Evolutionary conservation across 2,329 filamentous ascomycete genomes (phyloP), one percentile per base, ranked within the genome.

Genomic region (Trichocomaceae sp.): DNA sequence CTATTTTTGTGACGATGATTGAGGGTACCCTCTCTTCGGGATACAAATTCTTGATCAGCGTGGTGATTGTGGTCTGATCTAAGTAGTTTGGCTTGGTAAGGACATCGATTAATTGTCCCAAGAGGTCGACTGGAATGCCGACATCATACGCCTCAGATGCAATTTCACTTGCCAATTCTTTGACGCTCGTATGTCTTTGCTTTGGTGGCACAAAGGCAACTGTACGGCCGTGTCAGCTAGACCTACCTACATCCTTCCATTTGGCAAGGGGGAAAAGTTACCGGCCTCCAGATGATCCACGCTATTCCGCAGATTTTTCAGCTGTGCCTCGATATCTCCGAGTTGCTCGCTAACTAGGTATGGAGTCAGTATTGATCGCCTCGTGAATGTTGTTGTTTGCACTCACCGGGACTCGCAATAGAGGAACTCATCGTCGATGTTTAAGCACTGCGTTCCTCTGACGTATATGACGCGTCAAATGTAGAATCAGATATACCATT

Each of bases 1-100:
- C 79, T 9, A 91, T 72, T 56, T 81, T 83, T 48, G 88, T 75
- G 49, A 88, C 75, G 41, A 83, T 69, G 54, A 82, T 76, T 33
- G 80, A 75, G 12, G 80, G 67, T n/a, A 95, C 78, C 42, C 77
- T 77, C 39, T 78, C 76, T n/a, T 80, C 78, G 1, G 90, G 89
- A 68, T 92, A 95, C 49, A 95, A 74, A 57, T 86, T 88, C 59
- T 84, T 87, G 62, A 90, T 71, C 48, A 95, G 75, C 26, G 77
- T 80, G 13, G 81, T 83, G 26, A 86, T 77, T 61, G 84, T 90
- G 26, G 83, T 83, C 69, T 93, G 90, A 67, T 93, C 88, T 20
- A 95, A 79, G 61, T 85, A 76, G 61, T 78, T 87, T 47, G 83
- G 83, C 20, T 76, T 75, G 19, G 84, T 85, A 60, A 89, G 71